These are phyloP conservation scores for Flueggea neowawraea DNA, from an alignment of 441 rosid genomes.

Conservation along the genomic window DNA sequence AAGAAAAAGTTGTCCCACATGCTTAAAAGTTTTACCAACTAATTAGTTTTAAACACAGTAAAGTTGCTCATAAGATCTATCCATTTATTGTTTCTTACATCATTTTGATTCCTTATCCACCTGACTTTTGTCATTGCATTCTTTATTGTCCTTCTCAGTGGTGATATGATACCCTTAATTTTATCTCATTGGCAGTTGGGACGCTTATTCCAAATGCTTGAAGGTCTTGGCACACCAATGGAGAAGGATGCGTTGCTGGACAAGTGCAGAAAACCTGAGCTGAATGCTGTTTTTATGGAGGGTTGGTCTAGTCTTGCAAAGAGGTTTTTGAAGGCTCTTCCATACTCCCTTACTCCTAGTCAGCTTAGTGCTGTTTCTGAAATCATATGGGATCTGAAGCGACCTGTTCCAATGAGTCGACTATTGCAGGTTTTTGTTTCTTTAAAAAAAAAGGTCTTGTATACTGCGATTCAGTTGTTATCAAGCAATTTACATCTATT, in stretches of 20 bases:
- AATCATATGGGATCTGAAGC: conserved; percentile 95
- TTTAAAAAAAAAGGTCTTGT: conserved; percentile 2
- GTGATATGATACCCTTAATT: background rate
- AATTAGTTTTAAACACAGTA: too few relatives aligned
- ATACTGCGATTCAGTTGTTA: conserved; percentile 13
- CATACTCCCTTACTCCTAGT: conserved; percentile 87
- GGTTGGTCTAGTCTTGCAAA: conserved; percentile 81
- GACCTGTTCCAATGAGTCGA: conserved; percentile 91
- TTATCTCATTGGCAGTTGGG: conserved; percentile 57
- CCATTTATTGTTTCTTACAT: too few relatives aligned
- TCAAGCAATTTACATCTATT: background rate
- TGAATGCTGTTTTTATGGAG: conserved; percentile 51
- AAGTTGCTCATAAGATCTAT: too few relatives aligned
- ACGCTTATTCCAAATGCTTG: conserved; percentile 91
- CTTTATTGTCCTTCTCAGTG: background rate
- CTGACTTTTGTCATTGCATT: too few relatives aligned
- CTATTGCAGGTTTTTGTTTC: conserved; percentile 70
- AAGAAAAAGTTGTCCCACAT: too few relatives aligned
- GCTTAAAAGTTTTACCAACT: too few relatives aligned
- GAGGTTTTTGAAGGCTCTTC: conserved; percentile 73
- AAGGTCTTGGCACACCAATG: conserved; percentile 70
- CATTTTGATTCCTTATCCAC: too few relatives aligned
- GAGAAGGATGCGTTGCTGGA: conserved; percentile 86
- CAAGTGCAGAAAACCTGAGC: conserved; percentile 66
- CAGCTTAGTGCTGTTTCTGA: conserved; percentile 89